Percentiles rank a stretch among this genome's conserved stretches.
Conservation (phyloP, 2,329 filamentous ascomycete genomes). For the Alternaria gaisen region DNA sequence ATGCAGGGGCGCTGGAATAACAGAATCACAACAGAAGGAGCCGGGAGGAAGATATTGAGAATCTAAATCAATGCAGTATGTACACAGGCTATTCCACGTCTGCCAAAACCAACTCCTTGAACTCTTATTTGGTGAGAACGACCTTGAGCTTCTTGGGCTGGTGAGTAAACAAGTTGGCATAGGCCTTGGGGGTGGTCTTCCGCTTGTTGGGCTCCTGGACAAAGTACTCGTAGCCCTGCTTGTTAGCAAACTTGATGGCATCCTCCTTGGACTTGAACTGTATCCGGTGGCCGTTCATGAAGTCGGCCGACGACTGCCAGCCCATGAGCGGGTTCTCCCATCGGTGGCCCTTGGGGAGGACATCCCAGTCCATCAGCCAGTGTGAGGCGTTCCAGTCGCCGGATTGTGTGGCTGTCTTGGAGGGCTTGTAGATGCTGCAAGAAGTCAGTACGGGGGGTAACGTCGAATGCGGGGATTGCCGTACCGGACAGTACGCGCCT, state of each 20-base stretch:
- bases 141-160: slow-evolving; percentile 84
- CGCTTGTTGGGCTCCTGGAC: slow-evolving; percentile 95
- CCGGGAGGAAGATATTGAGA: slow-evolving; percentile 5
- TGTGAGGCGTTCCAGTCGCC: slow-evolving; percentile 83
- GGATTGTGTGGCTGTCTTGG: slow-evolving; percentile 96
- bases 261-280: slow-evolving; percentile 94
- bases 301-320: slow-evolving; percentile 95
- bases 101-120: slow-evolving; percentile 50
- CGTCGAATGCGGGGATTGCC: slow-evolving; percentile 28
- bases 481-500: slow-evolving; percentile 93
- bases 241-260: slow-evolving; percentile 93
- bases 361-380: slow-evolving; percentile 99
- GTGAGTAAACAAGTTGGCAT: slow-evolving; percentile 96
- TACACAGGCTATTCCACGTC: slow-evolving; percentile 30
- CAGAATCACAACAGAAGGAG: neutral
- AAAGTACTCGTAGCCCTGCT: slow-evolving; percentile 99
- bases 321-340: slow-evolving; percentile 99
- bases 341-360: slow-evolving; percentile 87
- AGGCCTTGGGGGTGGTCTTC: slow-evolving; percentile 87
- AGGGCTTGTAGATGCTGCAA: slow-evolving; percentile 85
- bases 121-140: slow-evolving; percentile 76
- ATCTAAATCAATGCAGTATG: slow-evolving; percentile 33
- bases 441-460: slow-evolving; percentile 14
- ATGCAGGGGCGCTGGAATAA: neutral
- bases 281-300: slow-evolving; percentile 92